Evolutionary conservation across 495 filamentous ascomycete genomes (phyloP), one percentile per base, ranked within the genome.

Genomic region (Aspergillus sclerotiicarbonarius): DNA sequence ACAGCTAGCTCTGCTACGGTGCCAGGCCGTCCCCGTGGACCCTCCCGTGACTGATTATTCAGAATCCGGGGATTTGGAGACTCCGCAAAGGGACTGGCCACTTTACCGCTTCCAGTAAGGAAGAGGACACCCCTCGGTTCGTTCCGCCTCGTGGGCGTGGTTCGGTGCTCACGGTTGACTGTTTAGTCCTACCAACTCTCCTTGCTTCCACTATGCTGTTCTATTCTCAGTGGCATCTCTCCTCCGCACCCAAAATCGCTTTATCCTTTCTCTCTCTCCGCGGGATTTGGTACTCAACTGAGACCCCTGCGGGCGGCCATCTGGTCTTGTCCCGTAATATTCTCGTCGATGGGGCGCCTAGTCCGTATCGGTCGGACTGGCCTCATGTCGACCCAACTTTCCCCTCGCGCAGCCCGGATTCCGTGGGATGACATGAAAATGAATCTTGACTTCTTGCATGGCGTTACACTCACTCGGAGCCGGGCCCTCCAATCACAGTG

Each of bases 1-100:
- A 8, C 31, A 25, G 25, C n/a, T 9, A 25, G 20, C 3, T 32
- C 30, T 50, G 47, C 12, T 50, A 50, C 47, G 47, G 29, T 32
- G 47, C 20, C 13, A 50, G 30, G 25, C 29, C 16, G 21, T 4
- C 46, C 21, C 47, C 47, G 31, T 50, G 47, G 29, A 50, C 18
- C 46, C 20, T 49, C 46, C 20, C 21, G 46, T n/a, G 46, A 15
- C 20, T 25, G 49, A 50, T 62, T 57, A 62, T 57, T 62, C 59
- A 62, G 60, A 62, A 62, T 62, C 60, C 48, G 60, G 60, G 60
- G 46, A 9, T 44, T 51, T 56, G 60, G 56, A 62, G 60, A 53
- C 60, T 62, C 60, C 60, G 51, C 47, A 50, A 50, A 50, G 47
- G 16, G 47, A 25, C 25, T 31, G 9, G n/a, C 19, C 32, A 31